phyloP scores from a whole-genome alignment of 805 yeast genomes.

The Kluyveromyces aestuarii region DNA sequence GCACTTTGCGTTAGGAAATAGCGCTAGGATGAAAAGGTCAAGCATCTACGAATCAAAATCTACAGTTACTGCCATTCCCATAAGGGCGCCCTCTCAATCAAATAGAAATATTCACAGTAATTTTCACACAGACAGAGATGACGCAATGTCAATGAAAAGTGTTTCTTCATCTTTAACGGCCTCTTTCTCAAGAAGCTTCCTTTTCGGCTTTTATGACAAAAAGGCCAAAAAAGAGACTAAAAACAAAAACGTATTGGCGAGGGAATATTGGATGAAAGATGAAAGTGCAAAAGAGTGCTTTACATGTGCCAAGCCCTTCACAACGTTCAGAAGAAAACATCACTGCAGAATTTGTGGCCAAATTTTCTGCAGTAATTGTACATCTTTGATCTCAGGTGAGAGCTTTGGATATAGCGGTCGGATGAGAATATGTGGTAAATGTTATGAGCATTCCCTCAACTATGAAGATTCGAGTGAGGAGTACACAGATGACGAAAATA shows the following conservation, averaged over 20 bases:
- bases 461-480: slow-evolving; percentile 73
- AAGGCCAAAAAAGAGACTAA: slow-evolving; percentile 22
- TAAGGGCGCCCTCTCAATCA: slow-evolving; percentile 11
- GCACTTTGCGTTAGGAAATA: slow-evolving; percentile 17
- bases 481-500: slow-evolving; percentile 28
- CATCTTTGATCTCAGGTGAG: slow-evolving; percentile 59
- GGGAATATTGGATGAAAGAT: slow-evolving; percentile 94
- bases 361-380: slow-evolving; percentile 81
- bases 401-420: slow-evolving; percentile 56
- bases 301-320: slow-evolving; percentile 68
- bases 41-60: slow-evolving; percentile 28
- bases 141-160: slow-evolving; percentile 29
- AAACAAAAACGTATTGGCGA: slow-evolving; percentile 28
- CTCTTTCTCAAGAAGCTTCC: slow-evolving; percentile 33
- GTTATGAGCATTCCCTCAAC: slow-evolving; percentile 52
- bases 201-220: slow-evolving; percentile 33
- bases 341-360: slow-evolving; percentile 96
- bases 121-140: slow-evolving; percentile 25
- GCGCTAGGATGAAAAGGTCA: slow-evolving; percentile 23
- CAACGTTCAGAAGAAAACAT: slow-evolving; percentile 83
- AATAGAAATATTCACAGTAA: slow-evolving; percentile 4
- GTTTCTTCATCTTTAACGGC: slow-evolving; percentile 34
- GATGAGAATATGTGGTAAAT: slow-evolving; percentile 69
- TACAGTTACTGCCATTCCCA: slow-evolving; percentile 27
- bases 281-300: slow-evolving; percentile 85